phyloP scores from a whole-genome alignment of 257 asterid species.

The Solanum sitiens region DNA sequence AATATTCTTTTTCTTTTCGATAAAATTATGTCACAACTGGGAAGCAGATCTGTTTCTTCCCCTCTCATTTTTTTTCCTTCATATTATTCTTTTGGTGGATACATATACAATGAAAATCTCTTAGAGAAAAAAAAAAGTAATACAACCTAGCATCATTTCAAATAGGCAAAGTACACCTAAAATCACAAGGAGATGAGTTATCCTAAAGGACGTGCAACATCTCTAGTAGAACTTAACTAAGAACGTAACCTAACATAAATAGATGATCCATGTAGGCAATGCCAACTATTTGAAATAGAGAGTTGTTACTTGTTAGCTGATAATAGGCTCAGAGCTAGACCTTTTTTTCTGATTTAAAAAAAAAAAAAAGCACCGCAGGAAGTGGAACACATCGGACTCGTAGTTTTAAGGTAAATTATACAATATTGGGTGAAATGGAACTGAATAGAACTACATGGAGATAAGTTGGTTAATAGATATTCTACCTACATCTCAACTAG shows the following conservation, averaged over 20 bases:
- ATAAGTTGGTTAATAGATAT: neutral
- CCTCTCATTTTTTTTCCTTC: neutral
- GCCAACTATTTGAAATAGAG: neutral
- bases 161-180: neutral
- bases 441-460: neutral
- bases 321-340: neutral
- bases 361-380: too few relatives aligned
- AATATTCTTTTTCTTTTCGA: neutral
- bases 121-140: too few relatives aligned
- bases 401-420: neutral
- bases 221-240: neutral
- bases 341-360: too few relatives aligned
- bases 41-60: neutral
- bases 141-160: neutral
- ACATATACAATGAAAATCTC: neutral
- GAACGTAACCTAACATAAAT: neutral
- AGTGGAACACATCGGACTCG: neutral
- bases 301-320: neutral
- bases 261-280: neutral
- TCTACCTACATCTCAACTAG: neutral
- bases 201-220: neutral
- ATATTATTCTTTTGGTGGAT: neutral
- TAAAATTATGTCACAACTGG: neutral
- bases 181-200: neutral
- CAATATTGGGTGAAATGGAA: neutral